A percentile compares a stretch with the other conserved stretches of the same genome.
Conservation (phyloP, 768 basidiomycete species). For the Heimioporus sp. region DNA sequence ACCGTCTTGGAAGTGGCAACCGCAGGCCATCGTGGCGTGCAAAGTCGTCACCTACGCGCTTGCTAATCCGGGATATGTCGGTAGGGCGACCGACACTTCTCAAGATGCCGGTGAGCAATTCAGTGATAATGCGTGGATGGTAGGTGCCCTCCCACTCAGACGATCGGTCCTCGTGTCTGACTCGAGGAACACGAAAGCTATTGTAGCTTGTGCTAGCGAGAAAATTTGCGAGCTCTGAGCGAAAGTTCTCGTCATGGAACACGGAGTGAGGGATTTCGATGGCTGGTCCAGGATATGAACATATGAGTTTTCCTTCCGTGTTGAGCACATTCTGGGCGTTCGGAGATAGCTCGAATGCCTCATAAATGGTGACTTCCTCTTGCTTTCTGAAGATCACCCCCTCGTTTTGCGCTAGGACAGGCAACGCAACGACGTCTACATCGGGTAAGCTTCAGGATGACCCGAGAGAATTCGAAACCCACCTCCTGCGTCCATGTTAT, state of each 20-base stretch:
- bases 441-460: not conserved
- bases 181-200: constrained; percentile 29
- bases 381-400: constrained; percentile 38
- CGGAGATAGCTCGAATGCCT: constrained; percentile 43
- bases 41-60: constrained; percentile 33
- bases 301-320: constrained; percentile 39
- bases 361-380: constrained; percentile 1
- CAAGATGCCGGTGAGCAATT: constrained; percentile 45
- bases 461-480: not conserved
- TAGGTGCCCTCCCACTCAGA: no score
- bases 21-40: constrained; percentile 28
- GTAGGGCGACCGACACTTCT: constrained; percentile 28
- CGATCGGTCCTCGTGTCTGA: no score
- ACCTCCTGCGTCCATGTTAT: constrained; percentile 25
- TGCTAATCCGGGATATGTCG: constrained; percentile 22
- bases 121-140: constrained; percentile 48
- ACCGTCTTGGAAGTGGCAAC: no score
- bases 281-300: constrained; percentile 45
- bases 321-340: constrained; percentile 31
- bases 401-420: constrained; percentile 46
- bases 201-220: constrained; percentile 34
- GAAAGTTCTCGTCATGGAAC: constrained; percentile 31
- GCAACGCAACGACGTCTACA: constrained; percentile 37
- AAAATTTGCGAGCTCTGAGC: constrained; percentile 36
- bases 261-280: constrained; percentile 31